Percentiles rank a stretch among this genome's conserved stretches.
These are phyloP conservation scores for Neofusicoccum ribis DNA, from an alignment of 2,329 filamentous ascomycete genomes.

Conservation along the genomic window DNA sequence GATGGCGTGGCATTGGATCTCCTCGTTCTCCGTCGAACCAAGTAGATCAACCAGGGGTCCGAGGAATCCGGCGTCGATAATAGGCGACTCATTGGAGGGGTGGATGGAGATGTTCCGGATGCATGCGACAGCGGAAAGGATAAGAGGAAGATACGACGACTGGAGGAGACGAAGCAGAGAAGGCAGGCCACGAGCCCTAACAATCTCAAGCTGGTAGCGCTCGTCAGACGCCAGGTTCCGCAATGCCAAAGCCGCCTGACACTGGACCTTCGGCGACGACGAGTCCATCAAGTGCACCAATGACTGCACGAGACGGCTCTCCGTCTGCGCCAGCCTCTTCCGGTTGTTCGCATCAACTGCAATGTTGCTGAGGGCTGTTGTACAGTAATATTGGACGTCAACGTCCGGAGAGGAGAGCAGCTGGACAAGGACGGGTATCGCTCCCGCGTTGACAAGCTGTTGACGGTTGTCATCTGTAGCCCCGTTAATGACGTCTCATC, in stretches of 20 bases:
- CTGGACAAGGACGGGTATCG: conserved; percentile 96
- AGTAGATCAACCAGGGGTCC: conserved; percentile 91
- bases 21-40: conserved; percentile 94
- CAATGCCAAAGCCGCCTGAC: conserved; percentile 90
- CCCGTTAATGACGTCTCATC: conserved; percentile 24
- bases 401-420: conserved; percentile 90
- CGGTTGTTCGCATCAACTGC: conserved; percentile 91
- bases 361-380: conserved; percentile 96
- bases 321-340: conserved; percentile 85
- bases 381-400: conserved; percentile 99
- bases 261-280: conserved; percentile 95
- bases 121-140: conserved; percentile 93
- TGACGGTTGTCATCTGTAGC: conserved; percentile 88
- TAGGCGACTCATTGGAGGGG: conserved; percentile 94
- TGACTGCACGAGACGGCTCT: conserved; percentile 88
- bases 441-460: conserved; percentile 93
- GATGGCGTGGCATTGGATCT: conserved; percentile 98
- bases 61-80: conserved; percentile 95
- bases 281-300: conserved; percentile 97
- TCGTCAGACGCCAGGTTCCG: conserved; percentile 95
- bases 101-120: conserved; percentile 99
- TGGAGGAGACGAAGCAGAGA: conserved; percentile 87
- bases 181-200: conserved; percentile 79
- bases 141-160: conserved; percentile 92
- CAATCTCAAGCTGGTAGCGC: conserved; percentile 97